A percentile compares a stretch with the other conserved stretches of the same genome.
These are phyloP conservation scores for Microsporum audouinii DNA, from an alignment of 2,329 filamentous ascomycete species.

Conservation along the genomic window DNA sequence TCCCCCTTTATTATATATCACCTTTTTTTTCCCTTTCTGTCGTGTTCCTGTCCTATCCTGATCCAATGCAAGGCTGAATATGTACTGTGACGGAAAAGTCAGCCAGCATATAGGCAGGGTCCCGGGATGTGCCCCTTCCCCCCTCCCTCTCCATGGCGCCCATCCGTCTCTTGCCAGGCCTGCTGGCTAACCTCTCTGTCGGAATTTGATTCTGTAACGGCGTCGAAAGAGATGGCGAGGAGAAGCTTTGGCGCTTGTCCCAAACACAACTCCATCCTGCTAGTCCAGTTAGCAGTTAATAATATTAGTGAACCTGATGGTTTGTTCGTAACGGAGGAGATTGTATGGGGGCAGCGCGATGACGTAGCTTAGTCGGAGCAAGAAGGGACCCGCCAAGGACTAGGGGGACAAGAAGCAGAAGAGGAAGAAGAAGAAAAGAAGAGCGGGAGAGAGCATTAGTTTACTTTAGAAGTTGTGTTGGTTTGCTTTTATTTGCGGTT, in stretches of 20 bases:
- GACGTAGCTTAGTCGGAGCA: background rate
- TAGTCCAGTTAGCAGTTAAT: background rate
- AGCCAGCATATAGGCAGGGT: background rate
- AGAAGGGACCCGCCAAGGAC: background rate
- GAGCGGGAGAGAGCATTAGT: background rate
- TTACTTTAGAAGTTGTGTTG: background rate
- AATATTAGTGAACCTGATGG: background rate
- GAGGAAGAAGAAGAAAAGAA: background rate
- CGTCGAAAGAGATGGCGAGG: background rate
- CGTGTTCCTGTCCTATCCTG: background rate
- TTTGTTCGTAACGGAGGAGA: background rate
- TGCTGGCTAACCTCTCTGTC: background rate
- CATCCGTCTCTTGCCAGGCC: background rate
- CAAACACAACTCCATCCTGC: background rate
- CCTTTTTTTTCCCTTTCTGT: background rate
- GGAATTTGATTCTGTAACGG: background rate
- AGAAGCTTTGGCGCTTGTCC: slow-evolving; percentile 2
- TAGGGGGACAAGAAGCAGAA: background rate
- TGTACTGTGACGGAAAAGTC: background rate
- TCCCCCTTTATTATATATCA: background rate
- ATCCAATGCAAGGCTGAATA: background rate
- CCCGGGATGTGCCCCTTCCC: background rate
- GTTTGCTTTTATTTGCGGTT: background rate
- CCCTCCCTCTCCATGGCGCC: background rate
- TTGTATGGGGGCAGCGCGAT: slow-evolving; percentile 1